Base-by-base conservation (phyloP, 1,284 basidiomycete species). In the Phlebopus sp. region DNA sequence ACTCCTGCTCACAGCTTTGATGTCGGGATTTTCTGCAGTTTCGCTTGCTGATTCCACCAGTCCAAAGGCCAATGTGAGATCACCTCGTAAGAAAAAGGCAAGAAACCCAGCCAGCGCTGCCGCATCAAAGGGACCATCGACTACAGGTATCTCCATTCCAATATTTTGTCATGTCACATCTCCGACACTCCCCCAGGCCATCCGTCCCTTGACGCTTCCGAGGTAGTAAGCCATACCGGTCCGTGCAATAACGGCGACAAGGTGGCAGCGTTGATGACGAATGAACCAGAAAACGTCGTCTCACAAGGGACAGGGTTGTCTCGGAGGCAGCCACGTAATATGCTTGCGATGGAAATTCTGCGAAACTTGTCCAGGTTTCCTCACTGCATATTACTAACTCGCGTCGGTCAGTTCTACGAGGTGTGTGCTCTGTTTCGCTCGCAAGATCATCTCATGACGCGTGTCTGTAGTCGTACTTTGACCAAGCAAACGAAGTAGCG, bases 381-480 rank as follows among this genome's bases (percentile, higher is more conserved):
- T 11, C 88, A 94, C 61, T 95, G 92, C 60, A 78, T 96, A 29
- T 73, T 97, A 15, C 75, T 97, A 5, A 97, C 93, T 3, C 82
- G 92, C 47, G 92, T 97, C 11, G 94, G 94, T 15, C 87, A 92
- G 58, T 97, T 97, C 67, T 97, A 95, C 65, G 94, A 97, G 78
- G 94, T 92, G 63, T 47, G 69, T 46, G 5, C 6, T 32, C 37
- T 14, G 0, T 2, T 37, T 42, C 42, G 34, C 17, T 41, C 49
- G 19, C 38, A 41, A 47, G 5, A 25, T 27, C 42, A 35, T 31
- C 49, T 34, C 54, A 41, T 61, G 34, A 44, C 17, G 11, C 45
- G 27, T 15, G 37, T 8, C 0, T 54, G 1, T 11, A 96, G 92
- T 94, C 93, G 0, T 97, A 97, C 66, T 97, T 95, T 60, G 86